Percentiles rank a stretch among this genome's conserved stretches.
phyloP scores from a whole-genome alignment of 805 yeast species.

The Debaryomyces maramus region DNA sequence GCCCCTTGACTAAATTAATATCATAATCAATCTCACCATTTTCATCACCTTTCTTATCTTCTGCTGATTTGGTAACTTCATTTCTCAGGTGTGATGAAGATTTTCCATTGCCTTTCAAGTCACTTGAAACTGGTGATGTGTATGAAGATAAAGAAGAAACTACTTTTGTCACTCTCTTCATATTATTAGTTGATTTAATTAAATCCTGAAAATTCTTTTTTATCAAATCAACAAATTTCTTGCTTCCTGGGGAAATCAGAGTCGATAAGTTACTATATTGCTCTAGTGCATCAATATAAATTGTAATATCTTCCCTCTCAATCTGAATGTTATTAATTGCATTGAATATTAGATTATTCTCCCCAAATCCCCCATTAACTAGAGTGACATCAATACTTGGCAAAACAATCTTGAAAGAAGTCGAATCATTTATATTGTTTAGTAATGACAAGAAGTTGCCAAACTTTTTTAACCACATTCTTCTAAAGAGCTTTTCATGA shows the following conservation, averaged over 20 bases:
- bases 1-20: slow-evolving; percentile 51
- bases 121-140: slow-evolving; percentile 21
- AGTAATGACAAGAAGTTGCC: slow-evolving; percentile 39
- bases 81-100: slow-evolving; percentile 9
- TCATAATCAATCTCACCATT: slow-evolving; percentile 33
- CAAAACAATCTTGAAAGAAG: slow-evolving; percentile 8
- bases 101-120: slow-evolving; percentile 12
- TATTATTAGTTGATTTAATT: slow-evolving; percentile 37
- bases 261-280: slow-evolving; percentile 3
- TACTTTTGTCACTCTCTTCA: slow-evolving; percentile 35
- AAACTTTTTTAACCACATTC: slow-evolving; percentile 65
- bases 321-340: slow-evolving; percentile 37
- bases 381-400: slow-evolving; percentile 42
- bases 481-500: slow-evolving; percentile 55
- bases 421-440: slow-evolving; percentile 9
- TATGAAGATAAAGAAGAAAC: slow-evolving; percentile 31
- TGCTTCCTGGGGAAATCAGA: slow-evolving; percentile 15
- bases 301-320: slow-evolving; percentile 33
- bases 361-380: slow-evolving; percentile 17
- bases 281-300: slow-evolving; percentile 27
- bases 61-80: slow-evolving; percentile 12
- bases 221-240: slow-evolving; percentile 39
- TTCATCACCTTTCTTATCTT: slow-evolving; percentile 13
- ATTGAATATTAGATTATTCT: slow-evolving; percentile 18
- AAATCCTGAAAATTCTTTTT: slow-evolving; percentile 47